Evolutionary conservation across 179 eudicot genomes (phyloP).

Genomic region (Spergularia azorica): DNA sequence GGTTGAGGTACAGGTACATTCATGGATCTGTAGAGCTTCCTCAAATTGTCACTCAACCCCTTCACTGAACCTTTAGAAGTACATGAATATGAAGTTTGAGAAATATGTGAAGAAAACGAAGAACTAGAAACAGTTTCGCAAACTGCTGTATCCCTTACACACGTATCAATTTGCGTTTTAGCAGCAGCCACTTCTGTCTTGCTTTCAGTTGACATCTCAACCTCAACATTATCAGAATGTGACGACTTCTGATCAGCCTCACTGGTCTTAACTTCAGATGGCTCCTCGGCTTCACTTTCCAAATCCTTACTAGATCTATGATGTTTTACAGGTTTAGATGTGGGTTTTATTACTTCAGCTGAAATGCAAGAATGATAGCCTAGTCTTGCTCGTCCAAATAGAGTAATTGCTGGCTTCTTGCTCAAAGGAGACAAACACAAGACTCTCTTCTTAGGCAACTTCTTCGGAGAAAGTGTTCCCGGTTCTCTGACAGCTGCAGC

Average conservation of each 20-base stretch:
- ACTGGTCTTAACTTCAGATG: conserved; percentile 16
- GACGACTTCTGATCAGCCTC: conserved; percentile 6
- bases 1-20: conserved; percentile 74
- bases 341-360: conserved; percentile 33
- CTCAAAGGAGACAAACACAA: conserved; percentile 49
- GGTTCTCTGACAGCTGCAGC: conserved; percentile 31
- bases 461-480: conserved; percentile 33
- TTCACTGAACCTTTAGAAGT: conserved; percentile 28
- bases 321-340: conserved; percentile 12
- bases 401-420: conserved; percentile 52
- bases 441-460: conserved; percentile 32
- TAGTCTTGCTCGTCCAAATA: conserved; percentile 86
- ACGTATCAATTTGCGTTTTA: conserved; percentile 25
- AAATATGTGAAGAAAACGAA: neutral
- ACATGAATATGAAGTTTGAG: conserved; percentile 22
- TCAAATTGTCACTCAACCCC: conserved; percentile 44
- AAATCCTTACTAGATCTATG: neutral
- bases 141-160: conserved; percentile 24
- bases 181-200: conserved; percentile 22
- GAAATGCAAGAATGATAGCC: conserved; percentile 46
- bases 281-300: conserved; percentile 24
- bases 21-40: conserved; percentile 46
- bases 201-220: conserved; percentile 20
- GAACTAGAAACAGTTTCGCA: conserved; percentile 29
- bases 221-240: conserved; percentile 9